Base-by-base conservation (phyloP, 495 filamentous ascomycete genomes). In the Pyrenula aspistea region DNA sequence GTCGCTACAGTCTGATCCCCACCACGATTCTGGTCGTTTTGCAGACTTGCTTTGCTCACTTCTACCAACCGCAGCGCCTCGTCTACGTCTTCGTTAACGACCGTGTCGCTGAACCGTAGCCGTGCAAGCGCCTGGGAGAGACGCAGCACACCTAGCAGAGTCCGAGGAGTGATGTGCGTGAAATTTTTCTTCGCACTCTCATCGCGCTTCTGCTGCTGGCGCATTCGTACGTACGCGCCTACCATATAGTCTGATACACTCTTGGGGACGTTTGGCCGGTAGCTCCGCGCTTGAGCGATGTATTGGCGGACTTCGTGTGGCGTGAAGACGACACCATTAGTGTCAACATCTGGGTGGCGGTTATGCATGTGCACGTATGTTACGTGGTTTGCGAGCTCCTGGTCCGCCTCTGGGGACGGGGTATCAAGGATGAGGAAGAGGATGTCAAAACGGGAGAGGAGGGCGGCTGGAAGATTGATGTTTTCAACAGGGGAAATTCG, bases 311-410 rank as follows among this genome's bases (percentile, higher is more conserved):
- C 92, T 68, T 97, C 93, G 53, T 87, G 80, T 0, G 94, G 92
- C 0, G 84, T 81, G 68, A 98, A 94, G 65, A 94, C 77, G 20
- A 90, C 70, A n/a, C 77, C 77, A 54, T 72, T 67, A 54, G 81
- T 78, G 55, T 78, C 73, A 20, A 77, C 80, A 58, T 96, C 94
- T 0, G 93, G 93, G 68, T 97, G 94, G 57, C 82, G 83, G 75
- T 87, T 92, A 73, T 97, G 83, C 88, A 97, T 97, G 72, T 98
- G 93, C 22, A 98, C 93, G 69, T 91, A 88, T 31, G 94, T 88
- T 60, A 98, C 93, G 75, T 98, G 93, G 63, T 83, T 83, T 42
- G 92, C 93, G n/a, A 98, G 80, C 65, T 95, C 87, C 61, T 94
- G 90, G 67, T 98, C 93, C 2, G 78, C 76, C 24, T 98, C 94